Conservation (phyloP, 2,329 filamentous ascomycete species). For the Penicillium expansum region DNA sequence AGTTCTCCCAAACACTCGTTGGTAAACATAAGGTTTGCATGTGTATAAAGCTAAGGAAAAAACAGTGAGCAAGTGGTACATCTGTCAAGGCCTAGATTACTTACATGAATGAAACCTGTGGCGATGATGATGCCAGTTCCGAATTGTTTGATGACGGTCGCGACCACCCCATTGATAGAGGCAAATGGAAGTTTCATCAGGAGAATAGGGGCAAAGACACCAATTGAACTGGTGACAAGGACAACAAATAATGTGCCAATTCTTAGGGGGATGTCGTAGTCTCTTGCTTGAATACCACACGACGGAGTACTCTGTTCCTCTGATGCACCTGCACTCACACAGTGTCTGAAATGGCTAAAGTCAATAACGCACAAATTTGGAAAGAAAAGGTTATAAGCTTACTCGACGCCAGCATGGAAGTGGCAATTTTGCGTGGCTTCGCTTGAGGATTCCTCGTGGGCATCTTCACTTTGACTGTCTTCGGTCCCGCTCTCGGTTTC, state of each 20-base stretch:
- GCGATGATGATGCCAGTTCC: constrained; percentile 43
- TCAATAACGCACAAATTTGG: neutral
- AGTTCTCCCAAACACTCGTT: constrained; percentile 67
- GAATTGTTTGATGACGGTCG: constrained; percentile 65
- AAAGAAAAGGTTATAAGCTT: constrained; percentile 33
- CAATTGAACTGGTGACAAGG: constrained; percentile 64
- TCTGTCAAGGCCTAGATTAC: neutral
- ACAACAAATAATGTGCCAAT: constrained; percentile 72
- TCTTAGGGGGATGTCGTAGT: constrained; percentile 67
- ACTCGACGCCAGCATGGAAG: constrained; percentile 74
- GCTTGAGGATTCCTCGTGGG: constrained; percentile 30
- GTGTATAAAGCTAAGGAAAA: constrained; percentile 63
- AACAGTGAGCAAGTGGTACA: neutral
- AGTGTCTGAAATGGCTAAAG: constrained; percentile 44
- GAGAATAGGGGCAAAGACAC: constrained; percentile 67
- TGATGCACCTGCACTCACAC: constrained; percentile 51
- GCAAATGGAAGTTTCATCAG: constrained; percentile 57
- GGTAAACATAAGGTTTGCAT: constrained; percentile 69
- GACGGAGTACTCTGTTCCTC: constrained; percentile 35
- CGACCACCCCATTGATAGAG: constrained; percentile 49
- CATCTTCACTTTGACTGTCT: constrained; percentile 18
- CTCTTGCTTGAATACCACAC: constrained; percentile 52
- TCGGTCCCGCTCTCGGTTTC: constrained; percentile 13
- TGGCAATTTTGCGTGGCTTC: constrained; percentile 57
- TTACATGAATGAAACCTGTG: constrained; percentile 42